Base-by-base conservation (phyloP, 2,329 filamentous ascomycete species). In the Monosporascus ibericus region DNA sequence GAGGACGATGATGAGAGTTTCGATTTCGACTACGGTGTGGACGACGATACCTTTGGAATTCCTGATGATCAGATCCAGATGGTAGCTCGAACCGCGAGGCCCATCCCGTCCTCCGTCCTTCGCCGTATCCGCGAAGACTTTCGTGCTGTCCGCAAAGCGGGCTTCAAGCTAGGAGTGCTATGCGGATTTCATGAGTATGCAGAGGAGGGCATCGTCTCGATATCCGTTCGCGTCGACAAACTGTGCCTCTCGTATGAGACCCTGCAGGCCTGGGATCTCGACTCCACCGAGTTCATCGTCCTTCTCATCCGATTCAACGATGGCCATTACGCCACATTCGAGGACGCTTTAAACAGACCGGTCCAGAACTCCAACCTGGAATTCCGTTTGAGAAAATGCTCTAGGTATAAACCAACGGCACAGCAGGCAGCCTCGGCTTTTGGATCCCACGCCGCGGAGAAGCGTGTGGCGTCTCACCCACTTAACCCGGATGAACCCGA, bases 191-290 rank as follows among this genome's bases (percentile, higher is more conserved):
- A 63, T 27, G 58, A 65, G 3, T 49, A 60, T 1, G 66, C 76
- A 24, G 64, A 72, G 1, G 70, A 71, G 11, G 76, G 72, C 53
- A 73, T 79, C 3, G 67, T 94, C 18, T 84, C 82, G 5, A 68
- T 94, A 2, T 90, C 90, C 0, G 79, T 88, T 30, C 83, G 82
- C 4, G 80, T 88, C 30, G 73, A 78, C 4, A 87, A 87, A 60
- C 78, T 96, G 1, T 84, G 80, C 0, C 80, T 96, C 14, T 86
- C 88, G 0, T 78, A 86, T 38, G 88, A 92, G 62, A 85, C 84
- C 0, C 80, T 90, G 68, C 78, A 86, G 62, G 88, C 90, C 1
- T 96, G 91, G 91, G 79, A 86, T 54, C 67, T 96, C 11, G 70
- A 79, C 15, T 70, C 75, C 0, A 69, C 75, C 0, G 85, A 91